Evolutionary conservation across 768 basidiomycete species (phyloP).

Genomic region (Hortiboletus campestris): DNA sequence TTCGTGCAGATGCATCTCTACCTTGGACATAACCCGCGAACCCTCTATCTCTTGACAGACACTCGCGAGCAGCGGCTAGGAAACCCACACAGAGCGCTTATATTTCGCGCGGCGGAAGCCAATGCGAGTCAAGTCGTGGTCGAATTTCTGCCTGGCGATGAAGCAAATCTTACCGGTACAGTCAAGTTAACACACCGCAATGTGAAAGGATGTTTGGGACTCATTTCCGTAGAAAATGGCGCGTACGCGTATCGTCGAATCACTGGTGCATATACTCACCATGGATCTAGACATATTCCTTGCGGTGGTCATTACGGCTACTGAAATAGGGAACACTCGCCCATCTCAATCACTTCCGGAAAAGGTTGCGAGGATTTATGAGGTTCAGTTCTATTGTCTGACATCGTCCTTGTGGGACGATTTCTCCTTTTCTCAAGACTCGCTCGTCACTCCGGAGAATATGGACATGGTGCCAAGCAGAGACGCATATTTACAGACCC

Average conservation of each 20-base stretch:
- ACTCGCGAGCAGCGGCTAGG: slow-evolving; percentile 63
- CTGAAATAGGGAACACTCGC: slow-evolving; percentile 70
- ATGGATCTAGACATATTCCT: slow-evolving; percentile 72
- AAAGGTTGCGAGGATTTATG: slow-evolving; percentile 79
- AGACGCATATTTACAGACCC: slow-evolving; percentile 44
- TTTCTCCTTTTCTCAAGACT: slow-evolving; percentile 49
- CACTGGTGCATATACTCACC: slow-evolving; percentile 4
- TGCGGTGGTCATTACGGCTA: slow-evolving; percentile 73
- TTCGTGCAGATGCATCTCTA: slow-evolving; percentile 66
- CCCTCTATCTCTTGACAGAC: slow-evolving; percentile 71
- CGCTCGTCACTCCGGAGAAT: slow-evolving; percentile 55
- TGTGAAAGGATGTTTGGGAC: slow-evolving; percentile 81
- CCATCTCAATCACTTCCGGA: slow-evolving; percentile 57
- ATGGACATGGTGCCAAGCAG: slow-evolving; percentile 44
- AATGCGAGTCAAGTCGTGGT: slow-evolving; percentile 70
- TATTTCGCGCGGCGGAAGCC: slow-evolving; percentile 63
- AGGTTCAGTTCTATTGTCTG: slow-evolving; percentile 87
- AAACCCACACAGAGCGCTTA: slow-evolving; percentile 59
- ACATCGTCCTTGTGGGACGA: slow-evolving; percentile 86
- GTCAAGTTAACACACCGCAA: slow-evolving; percentile 67
- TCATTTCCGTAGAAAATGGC: slow-evolving; percentile 74
- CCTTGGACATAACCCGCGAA: slow-evolving; percentile 63
- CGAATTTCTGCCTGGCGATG: slow-evolving; percentile 74
- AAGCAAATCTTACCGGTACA: slow-evolving; percentile 65
- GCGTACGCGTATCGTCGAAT: slow-evolving; percentile 20